Conservation (phyloP, 1,139 yeast species). For the Neolecta irregularis region DNA sequence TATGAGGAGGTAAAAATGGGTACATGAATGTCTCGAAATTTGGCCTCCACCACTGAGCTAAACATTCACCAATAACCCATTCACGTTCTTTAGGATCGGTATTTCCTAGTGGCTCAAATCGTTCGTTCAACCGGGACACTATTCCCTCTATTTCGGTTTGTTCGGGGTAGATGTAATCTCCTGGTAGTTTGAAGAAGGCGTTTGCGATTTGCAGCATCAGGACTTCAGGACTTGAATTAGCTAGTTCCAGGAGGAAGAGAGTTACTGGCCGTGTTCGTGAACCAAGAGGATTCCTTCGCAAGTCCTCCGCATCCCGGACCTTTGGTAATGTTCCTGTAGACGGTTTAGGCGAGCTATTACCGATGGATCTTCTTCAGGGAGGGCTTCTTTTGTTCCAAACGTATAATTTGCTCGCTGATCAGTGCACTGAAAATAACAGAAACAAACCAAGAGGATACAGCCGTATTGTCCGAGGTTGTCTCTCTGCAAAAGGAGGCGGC, state of each 20-base stretch:
- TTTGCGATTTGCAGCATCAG: constrained; percentile 23
- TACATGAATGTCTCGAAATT: constrained; percentile 25
- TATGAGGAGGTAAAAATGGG: constrained; percentile 27
- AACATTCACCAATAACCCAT: constrained; percentile 25
- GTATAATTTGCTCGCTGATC: constrained; percentile 20
- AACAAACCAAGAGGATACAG: constrained; percentile 1
- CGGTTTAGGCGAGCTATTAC: constrained; percentile 21
- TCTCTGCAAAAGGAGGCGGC: constrained; percentile 4
- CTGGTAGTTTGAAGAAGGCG: constrained; percentile 25
- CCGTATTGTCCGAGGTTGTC: constrained; percentile 1
- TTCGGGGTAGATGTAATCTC: constrained; percentile 23
- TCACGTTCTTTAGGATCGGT: constrained; percentile 15
- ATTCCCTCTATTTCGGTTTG: constrained; percentile 24
- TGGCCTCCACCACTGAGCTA: constrained; percentile 30
- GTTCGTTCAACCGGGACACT: constrained; percentile 20
- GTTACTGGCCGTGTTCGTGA: constrained; percentile 22
- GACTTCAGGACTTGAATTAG: no score
- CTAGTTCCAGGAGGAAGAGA: no score
- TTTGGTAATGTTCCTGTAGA: constrained; percentile 22
- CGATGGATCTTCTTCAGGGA: constrained; percentile 24
- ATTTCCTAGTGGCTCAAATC: constrained; percentile 19
- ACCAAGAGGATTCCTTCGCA: constrained; percentile 25
- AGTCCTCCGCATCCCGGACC: constrained; percentile 24
- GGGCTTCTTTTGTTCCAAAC: constrained; percentile 23
- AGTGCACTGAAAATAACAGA: background rate